Evolutionary conservation across 495 filamentous ascomycete species (phyloP).

Genomic region (Xylaria grammica): DNA sequence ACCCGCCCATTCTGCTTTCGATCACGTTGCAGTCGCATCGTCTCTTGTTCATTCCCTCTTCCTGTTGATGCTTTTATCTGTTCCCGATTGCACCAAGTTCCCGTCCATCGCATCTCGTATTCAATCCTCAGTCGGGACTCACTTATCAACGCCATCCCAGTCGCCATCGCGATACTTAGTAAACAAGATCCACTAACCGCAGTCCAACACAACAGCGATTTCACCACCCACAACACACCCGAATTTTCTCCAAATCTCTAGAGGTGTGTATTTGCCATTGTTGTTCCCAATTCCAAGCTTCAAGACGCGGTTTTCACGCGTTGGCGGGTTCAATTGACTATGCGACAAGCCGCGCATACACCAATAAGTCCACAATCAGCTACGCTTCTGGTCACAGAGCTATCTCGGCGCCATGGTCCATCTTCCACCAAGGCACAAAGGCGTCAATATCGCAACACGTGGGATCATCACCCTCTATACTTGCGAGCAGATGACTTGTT

Average conservation of each 20-base stretch:
- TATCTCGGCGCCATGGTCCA: too few species aligned
- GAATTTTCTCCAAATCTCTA: slow-evolving; percentile 19
- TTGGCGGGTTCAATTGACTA: slow-evolving; percentile 43
- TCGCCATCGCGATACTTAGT: slow-evolving; percentile 25
- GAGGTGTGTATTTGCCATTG: slow-evolving; percentile 40
- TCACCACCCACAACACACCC: slow-evolving; percentile 29
- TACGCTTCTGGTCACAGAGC: too few species aligned
- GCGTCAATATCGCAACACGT: background rate
- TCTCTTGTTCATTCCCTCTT: background rate
- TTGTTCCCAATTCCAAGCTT: slow-evolving; percentile 36
- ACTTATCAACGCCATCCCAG: slow-evolving; percentile 14
- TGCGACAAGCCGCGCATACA: slow-evolving; percentile 30
- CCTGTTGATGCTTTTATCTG: slow-evolving; percentile 4
- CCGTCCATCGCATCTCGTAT: background rate
- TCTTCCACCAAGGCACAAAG: too few species aligned
- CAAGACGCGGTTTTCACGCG: slow-evolving; percentile 38
- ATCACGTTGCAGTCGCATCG: slow-evolving; percentile 8
- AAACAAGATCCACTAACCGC: slow-evolving; percentile 29
- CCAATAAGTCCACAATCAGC: background rate
- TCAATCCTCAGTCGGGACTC: background rate
- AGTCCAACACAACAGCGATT: slow-evolving; percentile 34
- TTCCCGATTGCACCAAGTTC: background rate
- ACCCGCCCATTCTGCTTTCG: slow-evolving; percentile 3
- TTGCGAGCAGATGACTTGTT: too few species aligned
- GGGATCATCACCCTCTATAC: too few species aligned